phyloP scores from a whole-genome alignment of 495 filamentous ascomycete genomes.

The Aspergillus biplanus region DNA sequence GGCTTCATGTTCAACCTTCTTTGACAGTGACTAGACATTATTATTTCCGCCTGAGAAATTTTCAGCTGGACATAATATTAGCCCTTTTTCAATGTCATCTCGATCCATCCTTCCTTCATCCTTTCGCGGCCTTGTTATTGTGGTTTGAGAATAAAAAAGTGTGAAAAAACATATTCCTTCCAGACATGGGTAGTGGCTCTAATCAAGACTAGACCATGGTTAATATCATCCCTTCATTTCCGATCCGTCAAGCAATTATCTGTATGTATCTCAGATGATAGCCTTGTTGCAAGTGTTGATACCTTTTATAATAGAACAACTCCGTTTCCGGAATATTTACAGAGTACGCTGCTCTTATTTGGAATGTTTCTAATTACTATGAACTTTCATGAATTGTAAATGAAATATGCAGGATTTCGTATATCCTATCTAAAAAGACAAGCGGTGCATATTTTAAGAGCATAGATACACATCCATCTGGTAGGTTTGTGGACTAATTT shows the following conservation, averaged over 20 bases:
- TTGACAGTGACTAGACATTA: background rate
- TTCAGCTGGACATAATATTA: background rate
- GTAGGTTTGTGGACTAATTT: too few relatives aligned
- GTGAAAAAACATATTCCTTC: background rate
- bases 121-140: background rate
- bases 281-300: background rate
- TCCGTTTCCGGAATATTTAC: too few relatives aligned
- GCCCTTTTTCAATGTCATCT: background rate
- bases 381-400: too few relatives aligned
- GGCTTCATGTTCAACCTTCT: too few relatives aligned
- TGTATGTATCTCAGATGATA: slow-evolving; percentile 6
- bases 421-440: too few relatives aligned
- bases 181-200: slow-evolving; percentile 28
- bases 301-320: background rate
- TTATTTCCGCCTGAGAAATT: background rate
- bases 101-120: background rate
- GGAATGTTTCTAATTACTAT: too few relatives aligned
- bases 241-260: slow-evolving; percentile 43
- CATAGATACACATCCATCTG: too few relatives aligned
- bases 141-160: background rate
- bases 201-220: slow-evolving; percentile 36
- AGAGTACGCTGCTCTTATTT: too few relatives aligned
- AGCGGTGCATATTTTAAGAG: too few relatives aligned
- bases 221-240: slow-evolving; percentile 48
- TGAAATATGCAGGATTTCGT: too few relatives aligned